Evolutionary conservation across 2,329 filamentous ascomycete species (phyloP), one percentile per base, ranked within the genome.

Genomic region (Penicillium italicum): DNA sequence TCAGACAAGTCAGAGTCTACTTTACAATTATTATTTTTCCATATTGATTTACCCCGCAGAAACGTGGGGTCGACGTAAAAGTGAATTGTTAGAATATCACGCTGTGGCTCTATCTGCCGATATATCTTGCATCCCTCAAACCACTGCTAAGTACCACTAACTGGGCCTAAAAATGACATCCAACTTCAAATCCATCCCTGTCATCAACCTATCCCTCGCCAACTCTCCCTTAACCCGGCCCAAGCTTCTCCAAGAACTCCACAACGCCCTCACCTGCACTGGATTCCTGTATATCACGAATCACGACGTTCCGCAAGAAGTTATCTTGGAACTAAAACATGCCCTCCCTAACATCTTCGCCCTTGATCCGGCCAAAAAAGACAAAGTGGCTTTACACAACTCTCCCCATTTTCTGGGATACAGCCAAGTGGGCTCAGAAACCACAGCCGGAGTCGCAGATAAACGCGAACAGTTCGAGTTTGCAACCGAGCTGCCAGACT

Each of bases 171-270:
- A 18, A 34, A 59, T 59, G 50, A 36, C 59, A 22, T 56, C 56
- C 18, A 37, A 50, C 41, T 59, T 59, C 24, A 50, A 52, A 36
- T 59, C 55, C 14, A 80, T 84, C 50, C 80, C 81, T 5, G 69
- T 77, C 20, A 73, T 84, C 47, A 77, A 83, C 61, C 72, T 83
- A 31, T 77, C 78, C 12, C 46, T 49, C n/a, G 46, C 34, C n/a
- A 48, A 48, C 11, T 48, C 34, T 1, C 34, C 34, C 8, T 3
- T 36, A 38, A 38, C 31, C 16, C 33, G 45, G 7, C 45, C 45
- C 3, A 36, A 48, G 24, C 34, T 48, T 20, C 34, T 48, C n/a
- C 24, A 48, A 8, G 66, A 77, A 44, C 58, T 66, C 20, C 58
- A 51, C 41, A 50, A 45, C 22, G 50, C 62, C n/a, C 38, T 68